phyloP scores from a whole-genome alignment of 371 early-diverging fungal species.

The Rhizopus delemar region DNA sequence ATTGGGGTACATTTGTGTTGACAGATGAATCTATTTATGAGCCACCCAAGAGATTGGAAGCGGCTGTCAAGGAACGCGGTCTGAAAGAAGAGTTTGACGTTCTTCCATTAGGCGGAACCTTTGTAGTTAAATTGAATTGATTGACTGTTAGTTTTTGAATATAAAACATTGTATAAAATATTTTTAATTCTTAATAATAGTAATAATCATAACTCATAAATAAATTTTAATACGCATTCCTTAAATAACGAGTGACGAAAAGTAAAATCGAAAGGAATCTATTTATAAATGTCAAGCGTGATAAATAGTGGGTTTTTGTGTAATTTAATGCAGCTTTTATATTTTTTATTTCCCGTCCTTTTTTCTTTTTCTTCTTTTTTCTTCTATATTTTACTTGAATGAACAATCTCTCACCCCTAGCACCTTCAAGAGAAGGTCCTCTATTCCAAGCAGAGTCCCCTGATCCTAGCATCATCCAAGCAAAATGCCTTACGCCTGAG shows the following conservation, averaged over 20 bases:
- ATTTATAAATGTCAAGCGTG: too few relatives aligned
- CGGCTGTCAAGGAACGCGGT: constrained; percentile 53
- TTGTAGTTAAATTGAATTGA: constrained; percentile 10
- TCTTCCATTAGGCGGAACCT: constrained; percentile 61
- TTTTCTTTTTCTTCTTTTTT: background rate
- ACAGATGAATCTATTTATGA: constrained; percentile 60
- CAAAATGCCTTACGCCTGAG: constrained; percentile 19
- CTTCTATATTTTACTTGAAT: constrained; percentile 1
- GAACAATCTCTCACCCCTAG: constrained; percentile 1
- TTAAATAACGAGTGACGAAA: too few relatives aligned
- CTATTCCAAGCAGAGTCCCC: constrained; percentile 36
- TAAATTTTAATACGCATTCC: too few relatives aligned
- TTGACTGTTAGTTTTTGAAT: background rate
- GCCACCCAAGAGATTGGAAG: constrained; percentile 57
- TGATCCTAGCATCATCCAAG: constrained; percentile 30
- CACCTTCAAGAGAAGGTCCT: constrained; percentile 1
- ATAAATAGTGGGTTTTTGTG: too few relatives aligned
- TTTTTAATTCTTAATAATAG: too few relatives aligned
- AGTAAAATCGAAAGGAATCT: too few relatives aligned
- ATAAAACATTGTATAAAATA: background rate
- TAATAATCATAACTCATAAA: too few relatives aligned
- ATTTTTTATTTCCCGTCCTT: background rate
- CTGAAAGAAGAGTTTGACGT: constrained; percentile 53
- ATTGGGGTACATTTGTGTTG: constrained; percentile 51
- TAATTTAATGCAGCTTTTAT: constrained; percentile 5